Evolutionary conservation across 306 rosid genomes (phyloP).

Genomic region (Rubus parviflorus): DNA sequence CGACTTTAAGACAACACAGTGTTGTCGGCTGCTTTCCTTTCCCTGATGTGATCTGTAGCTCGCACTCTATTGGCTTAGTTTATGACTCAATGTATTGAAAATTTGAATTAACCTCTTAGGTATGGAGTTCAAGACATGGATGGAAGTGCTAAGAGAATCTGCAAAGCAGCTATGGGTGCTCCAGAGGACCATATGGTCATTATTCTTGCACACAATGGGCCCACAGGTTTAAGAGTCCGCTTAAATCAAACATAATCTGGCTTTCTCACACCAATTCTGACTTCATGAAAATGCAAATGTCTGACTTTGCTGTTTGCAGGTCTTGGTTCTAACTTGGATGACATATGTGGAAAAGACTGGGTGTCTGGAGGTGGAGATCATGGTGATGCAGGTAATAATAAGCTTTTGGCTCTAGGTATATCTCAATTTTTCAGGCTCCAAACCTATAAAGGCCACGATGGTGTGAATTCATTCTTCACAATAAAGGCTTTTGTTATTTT

Average conservation of each 20-base stretch:
- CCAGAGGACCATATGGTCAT: conserved; percentile 64
- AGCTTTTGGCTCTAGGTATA: background rate
- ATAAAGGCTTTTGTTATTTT: background rate
- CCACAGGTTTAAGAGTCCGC: conserved; percentile 51
- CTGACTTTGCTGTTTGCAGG: conserved; percentile 47
- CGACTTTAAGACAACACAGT: background rate
- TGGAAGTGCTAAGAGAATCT: conserved; percentile 71
- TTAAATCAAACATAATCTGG: conserved; percentile 11
- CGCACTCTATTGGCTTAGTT: background rate
- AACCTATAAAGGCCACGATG: background rate
- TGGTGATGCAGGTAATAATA: conserved; percentile 77
- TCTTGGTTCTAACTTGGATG: conserved; percentile 78
- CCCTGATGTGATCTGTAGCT: background rate
- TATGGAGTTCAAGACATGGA: conserved; percentile 64
- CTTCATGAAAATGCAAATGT: conserved; percentile 21
- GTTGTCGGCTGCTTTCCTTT: background rate
- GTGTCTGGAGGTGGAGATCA: conserved; percentile 63
- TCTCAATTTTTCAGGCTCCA: background rate
- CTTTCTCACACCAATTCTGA: background rate
- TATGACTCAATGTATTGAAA: background rate
- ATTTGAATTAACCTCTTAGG: conserved; percentile 27
- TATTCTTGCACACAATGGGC: conserved; percentile 89
- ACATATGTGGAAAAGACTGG: conserved; percentile 98
- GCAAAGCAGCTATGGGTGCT: conserved; percentile 56
- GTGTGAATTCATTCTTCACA: background rate